Conservation (phyloP, 208 protist species). For the Vickermania ingenoplastis region DNA sequence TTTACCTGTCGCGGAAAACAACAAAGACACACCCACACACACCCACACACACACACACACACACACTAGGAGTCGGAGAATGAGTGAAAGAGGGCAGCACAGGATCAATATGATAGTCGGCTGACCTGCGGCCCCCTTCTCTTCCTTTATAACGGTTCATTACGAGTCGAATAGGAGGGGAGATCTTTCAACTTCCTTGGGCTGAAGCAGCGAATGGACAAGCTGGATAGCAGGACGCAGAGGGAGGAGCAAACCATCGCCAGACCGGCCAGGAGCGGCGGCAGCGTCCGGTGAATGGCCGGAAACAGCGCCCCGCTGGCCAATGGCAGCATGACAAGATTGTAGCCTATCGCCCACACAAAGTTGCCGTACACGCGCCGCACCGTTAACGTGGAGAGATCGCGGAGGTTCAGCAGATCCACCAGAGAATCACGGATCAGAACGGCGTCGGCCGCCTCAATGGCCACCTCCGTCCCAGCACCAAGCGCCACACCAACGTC, state of each 20-base stretch:
- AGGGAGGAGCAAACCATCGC: constrained; percentile 80
- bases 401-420: constrained; percentile 54
- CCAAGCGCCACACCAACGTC: constrained; percentile 85
- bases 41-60: no score
- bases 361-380: constrained; percentile 83
- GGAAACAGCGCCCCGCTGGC: constrained; percentile 74
- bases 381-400: constrained; percentile 56
- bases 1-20: no score
- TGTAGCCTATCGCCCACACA: constrained; percentile 85
- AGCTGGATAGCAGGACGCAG: constrained; percentile 61
- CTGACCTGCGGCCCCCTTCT: no score
- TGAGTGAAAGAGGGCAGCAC: no score
- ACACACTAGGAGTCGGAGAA: no score
- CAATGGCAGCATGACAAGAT: constrained; percentile 76
- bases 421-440: constrained; percentile 67
- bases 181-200: constrained; percentile 29
- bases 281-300: constrained; percentile 46
- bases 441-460: constrained; percentile 77
- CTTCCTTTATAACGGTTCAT: no score
- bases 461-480: constrained; percentile 71
- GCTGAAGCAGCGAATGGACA: constrained; percentile 62
- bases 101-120: no score
- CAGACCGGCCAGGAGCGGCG: constrained; percentile 52
- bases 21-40: no score
- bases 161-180: no score